These are phyloP conservation scores for Aspergillus brunneoviolaceus DNA, from an alignment of 2,329 filamentous ascomycete species.

Conservation along the genomic window DNA sequence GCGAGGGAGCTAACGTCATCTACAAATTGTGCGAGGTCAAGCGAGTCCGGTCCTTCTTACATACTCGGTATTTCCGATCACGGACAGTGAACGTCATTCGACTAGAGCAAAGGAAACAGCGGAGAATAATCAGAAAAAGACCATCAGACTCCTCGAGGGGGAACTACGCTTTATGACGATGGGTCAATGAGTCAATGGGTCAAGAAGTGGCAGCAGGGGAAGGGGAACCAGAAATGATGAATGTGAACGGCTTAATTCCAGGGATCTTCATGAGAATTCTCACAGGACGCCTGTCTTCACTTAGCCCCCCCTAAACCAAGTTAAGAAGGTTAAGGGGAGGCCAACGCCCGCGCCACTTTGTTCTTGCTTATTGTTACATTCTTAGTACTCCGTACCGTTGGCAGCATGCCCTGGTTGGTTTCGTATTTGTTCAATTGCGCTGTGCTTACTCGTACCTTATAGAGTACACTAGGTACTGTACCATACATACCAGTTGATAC, in stretches of 20 bases:
- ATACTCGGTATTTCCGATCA: not conserved
- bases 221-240: not conserved
- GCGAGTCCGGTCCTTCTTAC: not conserved
- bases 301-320: not conserved
- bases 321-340: constrained; percentile 14
- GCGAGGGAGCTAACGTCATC: no score
- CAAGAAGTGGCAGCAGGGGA: not conserved
- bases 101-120: constrained; percentile 2
- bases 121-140: not conserved
- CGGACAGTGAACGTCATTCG: constrained; percentile 15
- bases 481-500: not conserved
- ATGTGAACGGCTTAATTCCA: constrained; percentile 19
- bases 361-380: constrained; percentile 5
- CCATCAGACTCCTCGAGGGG: not conserved
- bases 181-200: not conserved
- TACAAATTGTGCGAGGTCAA: constrained; percentile 7
- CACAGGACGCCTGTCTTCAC: not conserved
- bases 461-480: not conserved
- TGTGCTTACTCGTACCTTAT: no score
- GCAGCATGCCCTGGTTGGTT: no score
- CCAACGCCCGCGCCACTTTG: constrained; percentile 13
- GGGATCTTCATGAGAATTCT: constrained; percentile 18
- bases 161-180: constrained; percentile 3
- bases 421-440: not conserved
- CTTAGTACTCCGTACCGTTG: no score